Evolutionary conservation across 2,329 filamentous ascomycete genomes (phyloP), one percentile per base, ranked within the genome.

Genomic region (Zymoseptoria pseudotritici): DNA sequence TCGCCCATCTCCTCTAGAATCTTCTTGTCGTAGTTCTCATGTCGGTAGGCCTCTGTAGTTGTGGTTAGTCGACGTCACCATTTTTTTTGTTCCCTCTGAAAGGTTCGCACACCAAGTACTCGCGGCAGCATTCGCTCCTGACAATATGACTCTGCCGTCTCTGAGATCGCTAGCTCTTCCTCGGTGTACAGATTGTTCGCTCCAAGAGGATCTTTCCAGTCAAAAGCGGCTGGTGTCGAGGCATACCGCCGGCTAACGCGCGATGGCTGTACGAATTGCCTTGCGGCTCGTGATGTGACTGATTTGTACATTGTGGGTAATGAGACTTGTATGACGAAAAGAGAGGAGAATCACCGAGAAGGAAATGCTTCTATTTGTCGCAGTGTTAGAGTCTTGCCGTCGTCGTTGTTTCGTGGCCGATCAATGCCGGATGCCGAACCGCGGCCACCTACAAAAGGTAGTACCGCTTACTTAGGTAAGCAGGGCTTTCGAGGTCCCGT

Each of bases 1-100:
- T 94, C 90, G 51, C 92, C 91, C 91, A 96, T 96, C 77, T 96
- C 91, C 73, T 87, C 82, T 31, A 96, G 81, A 61, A 96, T 96
- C 69, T 87, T 87, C 69, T 84, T 82, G 74, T 96, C 91, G 77
- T 92, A 96, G 71, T 91, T 75, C 76, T 96, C 91, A 73, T 93
- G 86, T 65, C 91, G 84, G 76, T 92, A 95, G 61, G 90, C 89
- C 76, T 93, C 90, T 93, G 62, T 50, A 57, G 19, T 3, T 29
- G 4, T 59, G 50, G 52, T 63, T 54, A 64, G 63, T 55, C 51
- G 42, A 17, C 17, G 26, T 55, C 5, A 46, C 24, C 36, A 46
- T 49, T 24, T 11, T n/a, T n/a, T n/a, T 20, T 49, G 5, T 22
- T 13, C 29, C 54, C 55, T 31, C 50, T 29, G 8, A 20, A 26